Evolutionary conservation across 768 basidiomycete species (phyloP), one percentile per base, ranked within the genome.

Genomic region (Auriscalpium microsporum): DNA sequence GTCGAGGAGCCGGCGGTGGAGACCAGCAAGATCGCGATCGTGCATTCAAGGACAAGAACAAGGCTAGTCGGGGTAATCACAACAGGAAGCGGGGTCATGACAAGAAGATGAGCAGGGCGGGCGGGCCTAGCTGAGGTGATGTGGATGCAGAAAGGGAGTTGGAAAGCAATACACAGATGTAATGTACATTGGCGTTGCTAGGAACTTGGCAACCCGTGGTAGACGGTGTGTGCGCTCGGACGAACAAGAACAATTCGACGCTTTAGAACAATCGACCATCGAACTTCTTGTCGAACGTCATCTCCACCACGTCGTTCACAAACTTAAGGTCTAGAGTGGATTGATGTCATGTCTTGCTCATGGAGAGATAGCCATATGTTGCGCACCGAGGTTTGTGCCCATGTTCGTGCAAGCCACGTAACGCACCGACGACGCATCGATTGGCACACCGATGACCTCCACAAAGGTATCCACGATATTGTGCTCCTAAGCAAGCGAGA

Each of bases 71-170:
- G 48, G 83, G 68, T 2, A 93, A 92, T 63, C 84, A 83, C 64
- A 77, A 84, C 57, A 76, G 92, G 35, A 92, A 88, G 68, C 73
- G 88, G 52, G 94, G 90, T 0, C 87, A 90, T 64, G 94, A 94
- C 68, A 88, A 84, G 71, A 96, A 96, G 74, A 84, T 94, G 87
- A 77, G 80, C 10, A 78, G 75, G 56, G 80, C 73, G 54, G 87
- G 81, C 10, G 75, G 60, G 11, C 68, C 68, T 33, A 53, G 59
- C 33, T 65, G 50, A 60, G 45, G 16, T 16, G 17, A 37, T 10
- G 35, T 47, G 16, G 17, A 40, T 34, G 40, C n/a, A 28, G 19
- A 28, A 48, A 48, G 17, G 21, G 34, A 42, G 19, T 13, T 23
- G 33, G 21, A 14, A 47, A 10, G 10, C 34, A 33, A 17, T 17